Percentiles rank a stretch among this genome's conserved stretches.
These are phyloP conservation scores for Yamadazyma oceani DNA, from an alignment of 1,139 yeast genomes.

Conservation along the genomic window DNA sequence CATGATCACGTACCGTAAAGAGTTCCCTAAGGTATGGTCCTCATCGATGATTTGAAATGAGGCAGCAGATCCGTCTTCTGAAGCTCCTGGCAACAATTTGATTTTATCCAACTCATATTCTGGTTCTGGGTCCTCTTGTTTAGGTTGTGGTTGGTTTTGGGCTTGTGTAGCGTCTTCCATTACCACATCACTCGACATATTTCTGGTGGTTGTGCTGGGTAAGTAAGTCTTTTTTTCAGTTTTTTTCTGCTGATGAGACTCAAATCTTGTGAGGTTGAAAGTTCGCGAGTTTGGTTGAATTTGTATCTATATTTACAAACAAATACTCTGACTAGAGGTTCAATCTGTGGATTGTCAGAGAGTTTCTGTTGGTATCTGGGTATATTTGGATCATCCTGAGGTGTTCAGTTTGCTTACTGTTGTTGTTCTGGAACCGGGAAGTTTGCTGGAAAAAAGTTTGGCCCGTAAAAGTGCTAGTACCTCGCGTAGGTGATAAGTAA, in stretches of 20 bases:
- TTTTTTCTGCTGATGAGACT: not conserved
- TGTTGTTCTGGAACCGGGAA: too few species aligned
- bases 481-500: too few species aligned
- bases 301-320: too few species aligned
- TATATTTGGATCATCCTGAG: too few species aligned
- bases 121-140: constrained; percentile 28
- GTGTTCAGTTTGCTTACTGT: too few species aligned
- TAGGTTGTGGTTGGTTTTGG: constrained; percentile 8
- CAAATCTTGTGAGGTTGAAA: too few species aligned
- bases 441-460: too few species aligned
- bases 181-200: constrained; percentile 1
- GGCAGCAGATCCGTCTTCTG: constrained; percentile 94
- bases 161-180: constrained; percentile 2
- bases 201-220: not conserved
- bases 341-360: too few species aligned
- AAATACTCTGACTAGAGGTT: too few species aligned
- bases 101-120: constrained; percentile 53
- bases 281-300: too few species aligned
- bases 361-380: too few species aligned
- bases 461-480: too few species aligned
- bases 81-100: constrained; percentile 77
- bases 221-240: not conserved
- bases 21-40: constrained; percentile 94
- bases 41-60: constrained; percentile 91
- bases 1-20: constrained; percentile 91